Conservation (phyloP, 192 early-diverging fungal genomes). For the Podila minutissima region DNA sequence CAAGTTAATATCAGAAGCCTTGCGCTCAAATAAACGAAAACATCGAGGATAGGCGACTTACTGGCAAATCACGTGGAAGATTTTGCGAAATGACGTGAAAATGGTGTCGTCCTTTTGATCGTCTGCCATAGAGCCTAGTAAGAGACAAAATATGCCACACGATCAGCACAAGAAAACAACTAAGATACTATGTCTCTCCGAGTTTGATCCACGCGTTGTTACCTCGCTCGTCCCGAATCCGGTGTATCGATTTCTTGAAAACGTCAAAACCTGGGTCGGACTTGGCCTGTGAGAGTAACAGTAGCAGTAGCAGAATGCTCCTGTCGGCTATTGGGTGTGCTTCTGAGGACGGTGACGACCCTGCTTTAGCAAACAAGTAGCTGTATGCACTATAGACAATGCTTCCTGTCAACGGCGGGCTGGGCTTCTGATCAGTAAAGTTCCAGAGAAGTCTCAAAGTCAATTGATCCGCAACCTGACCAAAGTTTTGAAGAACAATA, state of each 20-base stretch:
- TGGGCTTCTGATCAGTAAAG: conserved; percentile 45
- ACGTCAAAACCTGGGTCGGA: conserved; percentile 40
- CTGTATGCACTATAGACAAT: conserved; percentile 76
- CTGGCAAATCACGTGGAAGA: conserved; percentile 64
- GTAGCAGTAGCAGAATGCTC: conserved; percentile 67
- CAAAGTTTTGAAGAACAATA: conserved; percentile 67
- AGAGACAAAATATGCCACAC: background rate
- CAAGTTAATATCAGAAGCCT: background rate
- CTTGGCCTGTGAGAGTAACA: conserved; percentile 60
- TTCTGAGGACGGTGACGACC: conserved; percentile 46
- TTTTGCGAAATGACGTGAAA: conserved; percentile 58
- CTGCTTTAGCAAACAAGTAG: conserved; percentile 68
- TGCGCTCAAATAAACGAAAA: background rate
- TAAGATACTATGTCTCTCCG: too few species aligned
- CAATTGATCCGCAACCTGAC: conserved; percentile 67
- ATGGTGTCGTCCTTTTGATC: conserved; percentile 39
- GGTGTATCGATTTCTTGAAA: conserved; percentile 51
- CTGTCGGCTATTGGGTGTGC: conserved; percentile 69
- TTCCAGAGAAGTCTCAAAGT: conserved; percentile 57
- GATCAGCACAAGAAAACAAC: too few species aligned
- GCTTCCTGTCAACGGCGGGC: conserved; percentile 50
- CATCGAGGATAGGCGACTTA: conserved; percentile 17
- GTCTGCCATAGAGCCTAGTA: conserved; percentile 45
- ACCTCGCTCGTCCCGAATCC: conserved; percentile 61
- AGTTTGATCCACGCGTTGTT: background rate